These are phyloP conservation scores for Mycosphaerella arachidis DNA, from an alignment of 2,329 filamentous ascomycete genomes.

Conservation along the genomic window DNA sequence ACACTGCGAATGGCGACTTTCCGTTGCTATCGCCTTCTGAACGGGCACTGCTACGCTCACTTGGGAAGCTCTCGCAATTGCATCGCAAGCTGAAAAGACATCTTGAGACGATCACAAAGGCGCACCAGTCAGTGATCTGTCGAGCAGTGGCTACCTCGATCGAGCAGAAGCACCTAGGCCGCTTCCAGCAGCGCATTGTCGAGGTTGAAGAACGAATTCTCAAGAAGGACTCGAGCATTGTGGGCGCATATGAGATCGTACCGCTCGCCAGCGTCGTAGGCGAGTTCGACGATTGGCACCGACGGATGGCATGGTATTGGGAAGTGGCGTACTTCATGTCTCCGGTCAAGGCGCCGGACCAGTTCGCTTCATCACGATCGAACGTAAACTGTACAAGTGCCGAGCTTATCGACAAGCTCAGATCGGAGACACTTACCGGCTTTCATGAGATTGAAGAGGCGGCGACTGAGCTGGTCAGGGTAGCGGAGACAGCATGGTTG, in stretches of 20 bases:
- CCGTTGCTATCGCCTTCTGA: conserved; percentile 69
- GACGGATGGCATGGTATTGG: conserved; percentile 83
- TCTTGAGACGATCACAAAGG: conserved; percentile 61
- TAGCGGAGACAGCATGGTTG: conserved; percentile 87
- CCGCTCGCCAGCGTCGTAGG: conserved; percentile 78
- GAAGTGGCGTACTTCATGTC: conserved; percentile 66
- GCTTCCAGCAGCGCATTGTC: conserved; percentile 78
- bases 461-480: conserved; percentile 64
- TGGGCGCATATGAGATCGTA: conserved; percentile 90
- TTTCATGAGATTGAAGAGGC: conserved; percentile 80
- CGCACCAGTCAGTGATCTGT: conserved; percentile 77
- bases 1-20: conserved; percentile 34
- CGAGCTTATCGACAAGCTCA: conserved; percentile 69
- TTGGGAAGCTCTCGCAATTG: conserved; percentile 71
- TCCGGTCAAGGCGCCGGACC: conserved; percentile 22
- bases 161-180: conserved; percentile 66
- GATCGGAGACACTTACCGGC: conserved; percentile 75
- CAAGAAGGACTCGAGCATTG: conserved; percentile 68
- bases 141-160: conserved; percentile 81
- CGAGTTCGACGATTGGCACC: conserved; percentile 83
- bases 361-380: not conserved
- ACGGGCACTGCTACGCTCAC: conserved; percentile 70
- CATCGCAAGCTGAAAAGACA: conserved; percentile 68
- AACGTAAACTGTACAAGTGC: conserved; percentile 40
- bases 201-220: conserved; percentile 78